Conservation (phyloP, 306 rosid genomes). For the Neltuma alba region DNA sequence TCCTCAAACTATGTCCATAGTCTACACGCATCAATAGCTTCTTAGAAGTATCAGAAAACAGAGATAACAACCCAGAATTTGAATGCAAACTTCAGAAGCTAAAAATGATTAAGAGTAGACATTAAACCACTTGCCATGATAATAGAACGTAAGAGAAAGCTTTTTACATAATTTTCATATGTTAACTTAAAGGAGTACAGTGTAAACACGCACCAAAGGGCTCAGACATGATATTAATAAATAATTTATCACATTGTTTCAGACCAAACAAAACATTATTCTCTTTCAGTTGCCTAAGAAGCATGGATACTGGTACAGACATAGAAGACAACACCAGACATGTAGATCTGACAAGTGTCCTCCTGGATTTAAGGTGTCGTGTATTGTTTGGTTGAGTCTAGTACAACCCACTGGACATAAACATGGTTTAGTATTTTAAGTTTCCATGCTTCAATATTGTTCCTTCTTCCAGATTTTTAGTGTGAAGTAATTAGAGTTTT, state of each 20-base stretch:
- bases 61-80: not conserved
- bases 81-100: conserved; percentile 23
- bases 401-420: too few relatives aligned
- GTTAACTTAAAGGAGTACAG: not conserved
- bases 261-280: not conserved
- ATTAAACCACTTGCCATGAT: conserved; percentile 4
- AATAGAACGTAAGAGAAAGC: conserved; percentile 2
- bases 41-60: conserved; percentile 13
- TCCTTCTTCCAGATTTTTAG: not conserved
- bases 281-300: not conserved
- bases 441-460: not conserved
- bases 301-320: too few relatives aligned
- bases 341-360: too few relatives aligned
- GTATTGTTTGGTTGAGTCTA: too few relatives aligned
- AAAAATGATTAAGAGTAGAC: conserved; percentile 25
- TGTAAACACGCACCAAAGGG: not conserved
- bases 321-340: too few relatives aligned
- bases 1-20: not conserved
- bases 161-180: not conserved
- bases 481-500: not conserved
- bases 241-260: conserved; percentile 17
- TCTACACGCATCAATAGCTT: not conserved
- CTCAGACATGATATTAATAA: not conserved
- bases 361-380: too few relatives aligned
- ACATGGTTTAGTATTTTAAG: too few relatives aligned